Percentiles rank a stretch among this genome's conserved stretches.
Evolutionary conservation across 257 asterid species (phyloP).

Genomic region (Nicotiana otophora): DNA sequence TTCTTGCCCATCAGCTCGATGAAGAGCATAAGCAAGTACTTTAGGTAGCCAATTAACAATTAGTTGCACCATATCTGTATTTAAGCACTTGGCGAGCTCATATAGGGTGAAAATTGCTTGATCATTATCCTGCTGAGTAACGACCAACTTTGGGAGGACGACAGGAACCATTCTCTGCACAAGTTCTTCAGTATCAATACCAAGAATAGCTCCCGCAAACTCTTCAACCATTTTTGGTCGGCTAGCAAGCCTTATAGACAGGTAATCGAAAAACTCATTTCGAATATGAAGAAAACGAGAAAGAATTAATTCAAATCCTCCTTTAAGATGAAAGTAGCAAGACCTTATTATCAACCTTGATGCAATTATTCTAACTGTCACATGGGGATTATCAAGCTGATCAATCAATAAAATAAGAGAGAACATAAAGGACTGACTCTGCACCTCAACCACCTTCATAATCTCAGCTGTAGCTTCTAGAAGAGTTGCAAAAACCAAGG

Average conservation of each 20-base stretch:
- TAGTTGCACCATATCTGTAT: conserved; percentile 62
- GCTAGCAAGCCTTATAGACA: conserved; percentile 55
- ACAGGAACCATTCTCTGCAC: conserved; percentile 80
- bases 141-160: conserved; percentile 89
- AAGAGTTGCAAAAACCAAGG: conserved; percentile 69
- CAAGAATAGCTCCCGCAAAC: conserved; percentile 79
- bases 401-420: conserved; percentile 71
- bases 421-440: conserved; percentile 63
- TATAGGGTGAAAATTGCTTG: conserved; percentile 54
- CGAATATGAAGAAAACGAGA: conserved; percentile 57
- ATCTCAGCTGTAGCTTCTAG: conserved; percentile 74
- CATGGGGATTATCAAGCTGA: conserved; percentile 69
- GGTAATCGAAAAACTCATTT: conserved; percentile 72
- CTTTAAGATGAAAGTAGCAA: conserved; percentile 50
- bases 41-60: conserved; percentile 74
- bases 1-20: conserved; percentile 64
- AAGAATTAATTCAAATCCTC: conserved; percentile 68
- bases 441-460: conserved; percentile 62
- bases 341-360: conserved; percentile 66
- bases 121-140: conserved; percentile 46
- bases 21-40: conserved; percentile 89
- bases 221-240: conserved; percentile 76
- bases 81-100: conserved; percentile 68
- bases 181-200: conserved; percentile 71
- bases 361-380: conserved; percentile 64